Conservation (phyloP, 2,329 filamentous ascomycete genomes). For the Boeremia exigua region DNA sequence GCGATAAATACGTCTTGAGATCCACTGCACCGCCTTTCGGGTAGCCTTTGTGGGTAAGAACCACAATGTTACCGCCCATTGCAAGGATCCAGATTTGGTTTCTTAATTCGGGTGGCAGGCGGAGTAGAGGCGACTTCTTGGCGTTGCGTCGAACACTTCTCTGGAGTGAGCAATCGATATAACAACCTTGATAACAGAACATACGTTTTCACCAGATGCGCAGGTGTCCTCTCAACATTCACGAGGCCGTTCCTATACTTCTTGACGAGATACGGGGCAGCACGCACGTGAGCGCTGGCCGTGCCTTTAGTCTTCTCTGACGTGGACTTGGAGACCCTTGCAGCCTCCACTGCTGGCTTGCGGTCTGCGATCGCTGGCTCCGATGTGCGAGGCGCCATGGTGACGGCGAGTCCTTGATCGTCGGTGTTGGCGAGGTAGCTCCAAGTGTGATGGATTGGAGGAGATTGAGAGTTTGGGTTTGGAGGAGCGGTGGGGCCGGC, state of each 20-base stretch:
- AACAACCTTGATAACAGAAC: background rate
- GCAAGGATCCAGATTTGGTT: background rate
- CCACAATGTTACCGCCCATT: background rate
- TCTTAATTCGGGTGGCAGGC: background rate
- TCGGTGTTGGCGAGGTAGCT: no score
- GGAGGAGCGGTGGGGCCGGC: no score
- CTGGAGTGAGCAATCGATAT: background rate
- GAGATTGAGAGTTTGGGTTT: no score
- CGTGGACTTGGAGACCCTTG: background rate
- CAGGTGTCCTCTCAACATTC: background rate
- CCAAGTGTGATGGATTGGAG: no score
- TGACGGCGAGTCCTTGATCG: no score
- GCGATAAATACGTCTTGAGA: background rate
- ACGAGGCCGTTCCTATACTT: background rate
- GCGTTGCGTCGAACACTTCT: background rate
- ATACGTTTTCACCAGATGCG: background rate
- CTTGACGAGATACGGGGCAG: background rate
- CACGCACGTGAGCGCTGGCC: no score
- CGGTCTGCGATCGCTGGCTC: background rate
- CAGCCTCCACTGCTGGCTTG: background rate
- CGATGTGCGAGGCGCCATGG: no score
- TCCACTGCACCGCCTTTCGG: background rate
- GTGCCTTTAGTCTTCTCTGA: background rate
- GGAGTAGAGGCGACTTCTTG: background rate
- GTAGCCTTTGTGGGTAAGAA: background rate